Evolutionary conservation across 2,329 filamentous ascomycete species (phyloP), one percentile per base, ranked within the genome.

Genomic region (Dactylellina haptotyla): DNA sequence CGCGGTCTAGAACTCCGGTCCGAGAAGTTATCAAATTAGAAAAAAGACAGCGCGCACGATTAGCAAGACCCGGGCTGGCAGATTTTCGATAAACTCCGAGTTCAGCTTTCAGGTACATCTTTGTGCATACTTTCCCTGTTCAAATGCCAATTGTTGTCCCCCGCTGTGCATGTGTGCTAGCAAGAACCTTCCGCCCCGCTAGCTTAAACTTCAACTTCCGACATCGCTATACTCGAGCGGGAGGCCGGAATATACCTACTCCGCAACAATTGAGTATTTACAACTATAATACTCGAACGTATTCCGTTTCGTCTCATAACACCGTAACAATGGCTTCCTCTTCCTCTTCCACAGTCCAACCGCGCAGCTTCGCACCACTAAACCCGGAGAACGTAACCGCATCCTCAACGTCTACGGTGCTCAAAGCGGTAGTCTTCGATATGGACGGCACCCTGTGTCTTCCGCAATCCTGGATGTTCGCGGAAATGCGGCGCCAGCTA

Each of bases 391-490:
- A 62, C 23, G 10, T 39, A 3, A 14, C 73, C 5, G 45, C 64
- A 8, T n/a, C n/a, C 2, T 76, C 78, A 23, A 79, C 79, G 6
- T 79, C 81, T 20, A 85, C 85, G 1, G 82, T 79, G 65, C 80
- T 90, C 26, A 83, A 84, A 72, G 88, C 88, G 2, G 82, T 90
- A 1, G 85, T 98, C 12, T 98, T 98, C 81, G 94, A 99, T 82
- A 91, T 99, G 75, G 94, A 99, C 81, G 94, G 94, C 2, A 99
- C 94, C 26, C 45, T 75, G 75, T 96, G 93, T 80, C 83, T 93
- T 67, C 94, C 94, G 0, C 94, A 98, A 82, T 95, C 90, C 77
- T 92, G 97, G 85, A 99, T 98, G 94, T 98, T 98, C 82, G 81
- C 82, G 18, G 86, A 96, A 79, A 98, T 99, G 94, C 89, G 89